Base-by-base conservation (phyloP, 2,329 filamentous ascomycete species). In the Aspergillus transmontanensis region DNA sequence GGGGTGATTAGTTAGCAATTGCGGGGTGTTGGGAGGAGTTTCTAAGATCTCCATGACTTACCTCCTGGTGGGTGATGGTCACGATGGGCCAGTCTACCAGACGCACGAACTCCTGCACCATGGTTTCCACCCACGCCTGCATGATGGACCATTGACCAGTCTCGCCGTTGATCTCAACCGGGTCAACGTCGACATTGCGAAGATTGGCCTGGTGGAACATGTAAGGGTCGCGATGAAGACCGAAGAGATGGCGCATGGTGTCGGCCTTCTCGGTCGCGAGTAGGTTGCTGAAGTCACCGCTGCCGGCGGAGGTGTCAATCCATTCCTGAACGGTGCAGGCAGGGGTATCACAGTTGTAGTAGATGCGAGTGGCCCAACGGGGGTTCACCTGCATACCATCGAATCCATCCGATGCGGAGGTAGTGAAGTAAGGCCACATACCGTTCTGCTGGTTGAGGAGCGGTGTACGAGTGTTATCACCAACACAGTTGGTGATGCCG, bases 201-300 rank as follows among this genome's bases (percentile, higher is more conserved):
- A 86, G 70, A 71, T 89, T 89, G 62, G 86, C 85, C 76, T 89
- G 86, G 73, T 89, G 87, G 79, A 89, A 87, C 86, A 88, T 88
- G 78, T 83, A 87, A 32, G 80, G 77, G 57, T 86, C 86, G 66
- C 82, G 83, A 65, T 83, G 82, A 6, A 89, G 79, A 14, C 81
- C 83, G 43, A 89, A 80, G 26, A 89, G 76, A 69, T 88, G 83
- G 39, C 85, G 82, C 36, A 84, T 83, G 57, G 86, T 87, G 54
- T 84, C 85, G 5, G 77, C 72, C 57, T 81, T 81, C 58, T 87
- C 85, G 45, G 82, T 76, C 4, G 75, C 73, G 9, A 89, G 76
- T 6, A 89, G 79, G 67, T 83, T 77, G 4, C 78, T 74, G 67
- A 87, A 88, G 50, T 76, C 79, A 5, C 86, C 86, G n/a, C 74